Conservation (phyloP, 345 rosid genomes). For the Acer yangbiense region DNA sequence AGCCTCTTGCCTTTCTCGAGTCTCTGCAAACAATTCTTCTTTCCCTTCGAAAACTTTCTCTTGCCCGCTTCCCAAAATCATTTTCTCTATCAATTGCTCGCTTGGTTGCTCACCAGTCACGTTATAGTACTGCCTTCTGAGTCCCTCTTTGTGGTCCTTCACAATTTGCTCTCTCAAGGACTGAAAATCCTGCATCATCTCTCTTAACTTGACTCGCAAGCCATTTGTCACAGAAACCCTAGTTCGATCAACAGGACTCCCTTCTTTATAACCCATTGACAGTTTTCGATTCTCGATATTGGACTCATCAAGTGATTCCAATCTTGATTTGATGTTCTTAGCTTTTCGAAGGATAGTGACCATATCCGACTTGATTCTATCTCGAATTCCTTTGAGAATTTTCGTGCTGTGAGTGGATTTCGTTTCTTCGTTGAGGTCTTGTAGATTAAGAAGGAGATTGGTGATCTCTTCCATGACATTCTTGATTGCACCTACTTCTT, state of each 20-base stretch:
- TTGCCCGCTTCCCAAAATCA: slow-evolving; percentile 23
- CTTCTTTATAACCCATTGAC: slow-evolving; percentile 27
- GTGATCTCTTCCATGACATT: slow-evolving; percentile 30
- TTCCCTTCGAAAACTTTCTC: slow-evolving; percentile 31
- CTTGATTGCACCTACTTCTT: slow-evolving; percentile 25
- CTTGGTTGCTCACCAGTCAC: slow-evolving; percentile 27
- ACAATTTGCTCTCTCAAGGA: slow-evolving; percentile 26
- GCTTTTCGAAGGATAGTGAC: slow-evolving; percentile 32
- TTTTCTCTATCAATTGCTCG: slow-evolving; percentile 29
- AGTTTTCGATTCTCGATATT: slow-evolving; percentile 17
- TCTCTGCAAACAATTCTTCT: slow-evolving; percentile 32
- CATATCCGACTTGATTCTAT: slow-evolving; percentile 31
- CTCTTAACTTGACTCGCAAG: slow-evolving; percentile 25
- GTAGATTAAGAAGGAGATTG: slow-evolving; percentile 29
- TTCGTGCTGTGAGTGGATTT: slow-evolving; percentile 27
- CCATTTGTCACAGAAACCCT: slow-evolving; percentile 31
- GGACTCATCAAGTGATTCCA: slow-evolving; percentile 31
- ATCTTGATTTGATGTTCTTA: slow-evolving; percentile 27
- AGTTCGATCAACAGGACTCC: slow-evolving; percentile 32
- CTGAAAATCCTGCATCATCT: slow-evolving; percentile 34
- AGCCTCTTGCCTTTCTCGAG: slow-evolving; percentile 28
- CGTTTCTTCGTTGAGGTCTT: slow-evolving; percentile 24
- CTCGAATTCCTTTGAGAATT: slow-evolving; percentile 29
- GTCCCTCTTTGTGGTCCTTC: slow-evolving; percentile 29
- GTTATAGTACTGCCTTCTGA: slow-evolving; percentile 23